Evolutionary conservation across 176 grass and related monocot genomes (phyloP), one percentile per base, ranked within the genome.

Genomic region (Avena atlantica): DNA sequence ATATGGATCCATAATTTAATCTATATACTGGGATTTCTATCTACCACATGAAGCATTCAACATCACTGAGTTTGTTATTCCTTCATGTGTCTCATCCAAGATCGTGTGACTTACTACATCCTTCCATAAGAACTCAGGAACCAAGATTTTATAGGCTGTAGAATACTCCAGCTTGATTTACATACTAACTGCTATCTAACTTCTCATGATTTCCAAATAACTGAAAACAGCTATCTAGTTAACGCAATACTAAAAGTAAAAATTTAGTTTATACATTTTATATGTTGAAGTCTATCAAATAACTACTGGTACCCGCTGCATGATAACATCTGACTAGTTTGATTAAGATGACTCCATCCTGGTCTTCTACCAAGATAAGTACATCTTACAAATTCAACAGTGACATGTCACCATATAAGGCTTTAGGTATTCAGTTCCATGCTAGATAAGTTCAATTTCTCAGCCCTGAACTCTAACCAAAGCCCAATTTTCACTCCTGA

Each of bases 371-470:
- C 12, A 78, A 78, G 74, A 57, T 57, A 78, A 42, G 9, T 56
- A n/a, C 3, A 78, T 78, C 83, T 44, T 40, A 81, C 23, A 56
- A 44, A 68, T 56, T 78, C 74, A 78, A 14, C 12, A 86, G 45
- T 42, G 40, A 42, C 1, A 6, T 42, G 40, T 42, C 40, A 42
- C 40, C 40, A 6, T 42, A 42, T 42, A 42, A 8, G 6, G 40
- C 40, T 42, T 42, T 42, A 42, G 40, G 40, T 42, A 42, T 42
- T 42, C 40, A 42, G 50, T 52, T 52, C 50, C 12, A 52, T 14
- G 5, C 12, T 14, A 52, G 50, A 52, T 14, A 52, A 52, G 50
- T 14, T 56, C 11, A 56, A 56, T 56, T 16, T 16, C 16, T 42
- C 6, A 56, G 53, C 53, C 53, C 1, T 16, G 51, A 16, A 53